A percentile compares a stretch with the other conserved stretches of the same genome.
These are phyloP conservation scores for Pyrenochaeta sp. DNA, from an alignment of 2,329 filamentous ascomycete genomes.

Conservation along the genomic window DNA sequence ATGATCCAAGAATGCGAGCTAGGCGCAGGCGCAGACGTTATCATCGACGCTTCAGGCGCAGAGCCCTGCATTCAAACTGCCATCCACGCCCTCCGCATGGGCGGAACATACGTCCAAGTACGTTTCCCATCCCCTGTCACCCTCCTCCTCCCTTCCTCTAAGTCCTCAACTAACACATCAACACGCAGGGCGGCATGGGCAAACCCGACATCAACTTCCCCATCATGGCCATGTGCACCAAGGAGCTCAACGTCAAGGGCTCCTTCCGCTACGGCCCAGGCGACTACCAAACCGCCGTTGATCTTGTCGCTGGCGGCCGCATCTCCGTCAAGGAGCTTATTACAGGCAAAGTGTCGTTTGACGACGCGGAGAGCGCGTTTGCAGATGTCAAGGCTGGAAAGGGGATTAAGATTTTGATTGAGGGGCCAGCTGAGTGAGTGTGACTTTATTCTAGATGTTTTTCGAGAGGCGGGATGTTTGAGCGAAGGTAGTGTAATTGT, in stretches of 20 bases:
- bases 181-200: slow-evolving; percentile 73
- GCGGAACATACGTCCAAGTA: slow-evolving; percentile 57
- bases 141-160: background rate
- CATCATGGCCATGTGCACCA: slow-evolving; percentile 86
- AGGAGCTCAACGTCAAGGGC: slow-evolving; percentile 86
- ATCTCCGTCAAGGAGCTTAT: slow-evolving; percentile 81
- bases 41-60: slow-evolving; percentile 58
- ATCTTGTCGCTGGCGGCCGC: slow-evolving; percentile 74
- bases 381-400: slow-evolving; percentile 84
- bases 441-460: background rate
- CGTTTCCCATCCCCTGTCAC: slow-evolving; percentile 6
- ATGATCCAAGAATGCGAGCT: slow-evolving; percentile 71
- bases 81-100: slow-evolving; percentile 57
- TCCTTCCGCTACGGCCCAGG: slow-evolving; percentile 89
- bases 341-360: slow-evolving; percentile 77
- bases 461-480: too few relatives aligned
- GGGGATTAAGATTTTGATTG: slow-evolving; percentile 71
- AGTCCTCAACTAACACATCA: background rate
- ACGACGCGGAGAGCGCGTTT: slow-evolving; percentile 85
- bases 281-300: slow-evolving; percentile 84
- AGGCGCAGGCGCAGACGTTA: slow-evolving; percentile 57
- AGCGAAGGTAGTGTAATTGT: too few relatives aligned
- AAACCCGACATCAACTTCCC: slow-evolving; percentile 87
- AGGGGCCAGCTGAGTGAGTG: slow-evolving; percentile 44
- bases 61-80: slow-evolving; percentile 59